Evolutionary conservation across 352 stramenopile genomes (phyloP).

Genomic region (Thalassiosira exigua): DNA sequence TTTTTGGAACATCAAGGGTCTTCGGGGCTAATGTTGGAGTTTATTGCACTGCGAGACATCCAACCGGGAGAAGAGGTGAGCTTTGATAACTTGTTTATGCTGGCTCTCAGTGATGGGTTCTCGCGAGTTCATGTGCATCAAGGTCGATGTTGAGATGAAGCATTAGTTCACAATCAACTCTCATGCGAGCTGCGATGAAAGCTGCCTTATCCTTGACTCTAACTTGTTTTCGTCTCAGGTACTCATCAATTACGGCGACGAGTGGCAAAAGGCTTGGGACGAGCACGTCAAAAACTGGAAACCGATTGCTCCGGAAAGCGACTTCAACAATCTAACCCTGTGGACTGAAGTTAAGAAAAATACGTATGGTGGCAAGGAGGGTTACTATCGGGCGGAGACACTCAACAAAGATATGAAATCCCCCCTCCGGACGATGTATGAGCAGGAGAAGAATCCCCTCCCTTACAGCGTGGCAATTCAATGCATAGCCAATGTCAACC

Average conservation of each 20-base stretch:
- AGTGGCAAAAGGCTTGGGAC: conserved; percentile 79
- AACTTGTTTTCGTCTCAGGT: no score
- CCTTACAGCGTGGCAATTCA: conserved; percentile 61
- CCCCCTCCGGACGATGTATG: conserved; percentile 54
- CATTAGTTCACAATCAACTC: no score
- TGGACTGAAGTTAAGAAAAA: conserved; percentile 48
- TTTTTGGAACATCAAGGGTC: conserved; percentile 62
- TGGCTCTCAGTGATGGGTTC: no score
- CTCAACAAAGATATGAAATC: conserved; percentile 62
- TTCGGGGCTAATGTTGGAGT: conserved; percentile 61
- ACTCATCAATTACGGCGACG: conserved; percentile 77
- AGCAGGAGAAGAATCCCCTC: conserved; percentile 62
- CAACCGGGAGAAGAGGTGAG: conserved; percentile 68
- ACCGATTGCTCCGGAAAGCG: conserved; percentile 37
- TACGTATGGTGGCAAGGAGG: conserved; percentile 19
- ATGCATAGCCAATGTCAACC: conserved; percentile 59
- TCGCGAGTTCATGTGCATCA: no score
- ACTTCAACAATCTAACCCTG: conserved; percentile 63
- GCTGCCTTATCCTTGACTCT: no score
- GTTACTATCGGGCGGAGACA: conserved; percentile 54
- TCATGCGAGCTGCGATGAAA: no score
- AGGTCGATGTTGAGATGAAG: no score
- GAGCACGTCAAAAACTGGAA: conserved; percentile 65
- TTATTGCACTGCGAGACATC: conserved; percentile 65
- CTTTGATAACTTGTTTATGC: no score